Evolutionary conservation across 2,329 filamentous ascomycete genomes (phyloP).

Genomic region (Capronia epimyces): DNA sequence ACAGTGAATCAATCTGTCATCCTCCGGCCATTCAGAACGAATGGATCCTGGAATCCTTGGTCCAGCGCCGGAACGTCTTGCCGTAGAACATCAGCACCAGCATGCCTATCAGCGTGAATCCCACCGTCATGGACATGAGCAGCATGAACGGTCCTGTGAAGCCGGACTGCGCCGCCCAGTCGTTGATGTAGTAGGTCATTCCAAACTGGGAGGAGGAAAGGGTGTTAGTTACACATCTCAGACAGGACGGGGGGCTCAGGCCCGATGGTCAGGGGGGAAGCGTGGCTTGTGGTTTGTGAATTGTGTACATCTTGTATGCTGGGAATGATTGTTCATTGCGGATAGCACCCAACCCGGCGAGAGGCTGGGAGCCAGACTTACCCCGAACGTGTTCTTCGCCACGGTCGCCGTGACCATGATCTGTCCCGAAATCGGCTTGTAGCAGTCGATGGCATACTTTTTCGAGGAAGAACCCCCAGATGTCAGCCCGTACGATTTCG

Average conservation of each 20-base stretch:
- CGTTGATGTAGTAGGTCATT: conserved; percentile 50
- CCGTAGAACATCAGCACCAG: conserved; percentile 54
- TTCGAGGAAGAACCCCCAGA: too few species aligned
- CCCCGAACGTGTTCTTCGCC: conserved; percentile 39
- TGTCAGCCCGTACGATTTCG: too few species aligned
- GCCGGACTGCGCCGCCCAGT: conserved; percentile 45
- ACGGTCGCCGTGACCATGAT: conserved; percentile 46
- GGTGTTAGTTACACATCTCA: too few species aligned
- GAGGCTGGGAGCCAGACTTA: too few species aligned
- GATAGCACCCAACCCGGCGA: too few species aligned
- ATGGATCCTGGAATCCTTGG: background rate
- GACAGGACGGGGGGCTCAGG: too few species aligned
- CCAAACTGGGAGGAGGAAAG: conserved; percentile 47
- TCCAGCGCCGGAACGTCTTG: conserved; percentile 45
- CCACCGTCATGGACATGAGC: conserved; percentile 48
- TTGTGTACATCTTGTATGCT: too few species aligned
- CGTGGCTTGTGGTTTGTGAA: too few species aligned
- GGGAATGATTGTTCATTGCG: too few species aligned
- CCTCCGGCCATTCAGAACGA: background rate
- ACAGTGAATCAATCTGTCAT: too few species aligned
- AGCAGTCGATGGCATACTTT: conserved; percentile 58
- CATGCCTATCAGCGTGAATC: conserved; percentile 48
- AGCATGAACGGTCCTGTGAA: conserved; percentile 55
- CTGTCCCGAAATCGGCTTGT: conserved; percentile 56
- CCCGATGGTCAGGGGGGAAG: too few species aligned